phyloP scores from a whole-genome alignment of 306 rosid genomes.

The Hylodesmum podocarpum region DNA sequence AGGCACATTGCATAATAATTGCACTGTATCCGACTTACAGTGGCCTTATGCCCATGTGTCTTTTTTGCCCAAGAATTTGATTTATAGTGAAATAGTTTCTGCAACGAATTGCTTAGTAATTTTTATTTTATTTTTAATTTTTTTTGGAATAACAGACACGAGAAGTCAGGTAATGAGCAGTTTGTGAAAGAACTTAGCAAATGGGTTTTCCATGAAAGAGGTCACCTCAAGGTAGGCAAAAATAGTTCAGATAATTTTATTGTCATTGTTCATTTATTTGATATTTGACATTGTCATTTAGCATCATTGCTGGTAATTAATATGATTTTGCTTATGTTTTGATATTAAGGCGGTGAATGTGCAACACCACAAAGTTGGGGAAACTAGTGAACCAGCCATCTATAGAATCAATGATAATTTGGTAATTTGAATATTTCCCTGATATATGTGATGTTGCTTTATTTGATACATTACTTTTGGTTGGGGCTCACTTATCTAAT shows the following conservation, averaged over 20 bases:
- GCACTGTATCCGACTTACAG: not conserved
- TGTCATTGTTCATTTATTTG: conserved; percentile 22
- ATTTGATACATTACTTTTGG: conserved; percentile 4
- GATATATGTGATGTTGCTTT: not conserved
- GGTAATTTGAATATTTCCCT: conserved; percentile 57
- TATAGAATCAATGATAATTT: conserved; percentile 90
- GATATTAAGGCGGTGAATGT: conserved; percentile 67
- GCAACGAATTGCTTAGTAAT: not conserved
- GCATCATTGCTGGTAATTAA: conserved; percentile 18
- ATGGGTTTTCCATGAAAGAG: conserved; percentile 97
- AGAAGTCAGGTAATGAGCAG: conserved; percentile 91
- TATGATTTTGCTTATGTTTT: conserved; percentile 21
- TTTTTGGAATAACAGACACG: conserved; percentile 55
- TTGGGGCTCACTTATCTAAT: conserved; percentile 34
- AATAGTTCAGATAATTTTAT: not conserved
- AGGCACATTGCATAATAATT: not conserved
- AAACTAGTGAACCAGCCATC: conserved; percentile 71
- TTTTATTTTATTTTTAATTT: not conserved
- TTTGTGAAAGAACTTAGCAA: conserved; percentile 83
- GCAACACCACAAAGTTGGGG: conserved; percentile 84
- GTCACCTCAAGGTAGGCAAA: conserved; percentile 86
- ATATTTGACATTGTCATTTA: not conserved
- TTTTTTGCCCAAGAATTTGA: not conserved
- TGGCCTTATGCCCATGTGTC: not conserved
- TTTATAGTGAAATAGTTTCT: not conserved